Evolutionary conservation across 345 rosid genomes (phyloP).

Genomic region (Capsella bursapastoris): DNA sequence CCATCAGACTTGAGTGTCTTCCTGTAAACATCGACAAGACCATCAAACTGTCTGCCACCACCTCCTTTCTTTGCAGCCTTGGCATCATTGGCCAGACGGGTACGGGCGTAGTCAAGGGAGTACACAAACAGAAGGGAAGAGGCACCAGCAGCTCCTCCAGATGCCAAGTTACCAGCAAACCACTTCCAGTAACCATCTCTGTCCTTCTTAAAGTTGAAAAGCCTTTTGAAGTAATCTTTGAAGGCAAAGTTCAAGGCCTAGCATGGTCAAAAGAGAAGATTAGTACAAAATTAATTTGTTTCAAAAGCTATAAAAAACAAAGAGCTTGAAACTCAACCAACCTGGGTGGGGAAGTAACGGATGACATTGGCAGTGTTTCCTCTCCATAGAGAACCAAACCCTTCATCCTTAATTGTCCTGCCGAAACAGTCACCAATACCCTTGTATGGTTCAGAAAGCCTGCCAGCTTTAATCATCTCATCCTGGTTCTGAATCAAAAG

Average conservation of each 20-base stretch:
- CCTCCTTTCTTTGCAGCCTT: conserved; percentile 92
- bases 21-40: conserved; percentile 75
- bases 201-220: conserved; percentile 85
- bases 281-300: background rate
- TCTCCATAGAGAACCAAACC: conserved; percentile 72
- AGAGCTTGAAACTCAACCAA: conserved; percentile 10
- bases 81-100: conserved; percentile 82
- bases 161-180: conserved; percentile 88
- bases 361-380: conserved; percentile 90
- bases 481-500: conserved; percentile 86
- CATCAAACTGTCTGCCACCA: conserved; percentile 87
- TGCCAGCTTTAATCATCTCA: conserved; percentile 79
- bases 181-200: conserved; percentile 86
- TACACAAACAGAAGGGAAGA: conserved; percentile 80
- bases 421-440: conserved; percentile 79
- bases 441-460: conserved; percentile 84
- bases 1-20: conserved; percentile 77
- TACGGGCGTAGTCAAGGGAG: conserved; percentile 82
- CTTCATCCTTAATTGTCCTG: conserved; percentile 70
- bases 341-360: conserved; percentile 94
- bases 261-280: conserved; percentile 12
- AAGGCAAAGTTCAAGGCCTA: conserved; percentile 93
- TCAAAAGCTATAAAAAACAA: background rate
- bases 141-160: conserved; percentile 93
- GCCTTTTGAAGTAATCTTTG: conserved; percentile 84